Evolutionary conservation across 805 yeast species (phyloP).

Genomic region (Grigorovia transvaalensis): DNA sequence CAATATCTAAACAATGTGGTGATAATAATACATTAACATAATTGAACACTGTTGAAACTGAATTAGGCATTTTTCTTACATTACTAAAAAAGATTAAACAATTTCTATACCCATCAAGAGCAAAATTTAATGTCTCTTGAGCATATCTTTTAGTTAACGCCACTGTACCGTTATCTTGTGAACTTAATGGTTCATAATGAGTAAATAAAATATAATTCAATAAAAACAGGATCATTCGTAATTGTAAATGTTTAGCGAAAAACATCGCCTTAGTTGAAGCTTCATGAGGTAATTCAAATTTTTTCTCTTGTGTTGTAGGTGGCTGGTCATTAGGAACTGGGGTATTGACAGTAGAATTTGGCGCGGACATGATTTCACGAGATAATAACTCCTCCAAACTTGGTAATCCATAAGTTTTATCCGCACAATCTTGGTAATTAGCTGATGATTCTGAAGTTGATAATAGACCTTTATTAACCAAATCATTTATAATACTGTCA

Average conservation of each 20-base stretch:
- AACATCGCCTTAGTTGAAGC: constrained; percentile 33
- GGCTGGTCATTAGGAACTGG: neutral
- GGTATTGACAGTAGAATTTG: constrained; percentile 5
- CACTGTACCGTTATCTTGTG: constrained; percentile 28
- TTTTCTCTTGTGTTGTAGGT: constrained; percentile 18
- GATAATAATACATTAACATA: constrained; percentile 37
- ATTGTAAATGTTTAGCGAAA: constrained; percentile 30
- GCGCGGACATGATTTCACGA: constrained; percentile 4
- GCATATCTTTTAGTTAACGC: constrained; percentile 32
- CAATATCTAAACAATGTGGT: constrained; percentile 41
- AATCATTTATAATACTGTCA: constrained; percentile 19
- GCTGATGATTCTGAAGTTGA: constrained; percentile 23
- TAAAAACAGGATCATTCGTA: constrained; percentile 40
- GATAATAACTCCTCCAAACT: constrained; percentile 21
- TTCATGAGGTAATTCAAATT: constrained; percentile 31
- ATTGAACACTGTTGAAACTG: constrained; percentile 26
- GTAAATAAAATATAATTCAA: constrained; percentile 41
- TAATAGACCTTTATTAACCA: constrained; percentile 23
- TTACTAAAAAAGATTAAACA: constrained; percentile 34
- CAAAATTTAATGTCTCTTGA: constrained; percentile 33
- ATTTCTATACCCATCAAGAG: constrained; percentile 35
- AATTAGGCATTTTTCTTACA: constrained; percentile 26
- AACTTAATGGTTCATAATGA: constrained; percentile 34
- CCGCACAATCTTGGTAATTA: constrained; percentile 20
- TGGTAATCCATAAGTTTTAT: constrained; percentile 26